A percentile compares a stretch with the other conserved stretches of the same genome.
Evolutionary conservation across 1,139 yeast species (phyloP).

Genomic region (Maudiozyma humilis): DNA sequence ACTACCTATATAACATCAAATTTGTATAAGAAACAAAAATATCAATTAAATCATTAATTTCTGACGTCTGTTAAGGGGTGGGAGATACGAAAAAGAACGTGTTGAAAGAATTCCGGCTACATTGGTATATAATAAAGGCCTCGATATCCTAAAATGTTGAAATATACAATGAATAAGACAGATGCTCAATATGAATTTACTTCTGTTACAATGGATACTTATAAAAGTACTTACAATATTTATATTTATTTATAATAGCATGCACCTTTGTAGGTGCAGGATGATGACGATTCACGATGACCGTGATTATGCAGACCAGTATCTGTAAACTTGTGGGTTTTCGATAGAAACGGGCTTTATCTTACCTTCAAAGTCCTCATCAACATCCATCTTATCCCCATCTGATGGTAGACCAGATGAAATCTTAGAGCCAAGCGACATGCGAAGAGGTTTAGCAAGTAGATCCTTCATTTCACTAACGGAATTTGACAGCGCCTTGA

Average conservation of each 20-base stretch:
- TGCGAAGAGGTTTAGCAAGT: constrained; percentile 43
- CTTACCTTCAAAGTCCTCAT: constrained; percentile 27
- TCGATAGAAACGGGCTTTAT: constrained; percentile 70
- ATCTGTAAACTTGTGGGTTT: constrained; percentile 76
- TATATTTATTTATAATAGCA: not conserved
- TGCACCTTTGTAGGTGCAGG: not conserved
- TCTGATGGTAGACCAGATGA: constrained; percentile 8
- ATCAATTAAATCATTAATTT: not conserved
- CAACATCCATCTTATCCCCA: constrained; percentile 7
- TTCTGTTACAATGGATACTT: constrained; percentile 2
- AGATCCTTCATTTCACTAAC: constrained; percentile 43
- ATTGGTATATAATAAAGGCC: too few species aligned
- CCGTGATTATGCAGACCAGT: constrained; percentile 53
- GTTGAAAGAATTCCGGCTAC: too few species aligned
- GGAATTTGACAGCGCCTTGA: constrained; percentile 14
- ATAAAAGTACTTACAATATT: not conserved
- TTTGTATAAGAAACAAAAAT: constrained; percentile 5
- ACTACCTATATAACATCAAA: constrained; percentile 8
- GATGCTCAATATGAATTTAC: too few species aligned
- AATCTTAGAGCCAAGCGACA: constrained; percentile 18
- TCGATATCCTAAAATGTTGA: too few species aligned
- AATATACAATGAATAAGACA: too few species aligned
- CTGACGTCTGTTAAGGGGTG: too few species aligned
- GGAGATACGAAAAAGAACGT: too few species aligned
- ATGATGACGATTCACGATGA: not conserved